Conservation (phyloP, 2,329 filamentous ascomycete genomes). For the Conoideocrella luteorostrata region DNA sequence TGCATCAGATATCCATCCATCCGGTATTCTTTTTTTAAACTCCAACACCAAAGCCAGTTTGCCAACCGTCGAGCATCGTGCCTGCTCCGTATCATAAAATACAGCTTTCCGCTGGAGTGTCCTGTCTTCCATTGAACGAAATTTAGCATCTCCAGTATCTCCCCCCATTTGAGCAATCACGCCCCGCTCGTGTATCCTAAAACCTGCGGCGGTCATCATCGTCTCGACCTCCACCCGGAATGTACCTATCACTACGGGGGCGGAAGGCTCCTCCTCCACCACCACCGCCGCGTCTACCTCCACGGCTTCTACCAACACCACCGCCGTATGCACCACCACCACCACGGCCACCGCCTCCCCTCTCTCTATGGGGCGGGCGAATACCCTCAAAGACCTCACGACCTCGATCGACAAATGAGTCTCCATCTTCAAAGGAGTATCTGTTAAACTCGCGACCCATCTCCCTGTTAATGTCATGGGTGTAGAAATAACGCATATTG, state of each 20-base stretch:
- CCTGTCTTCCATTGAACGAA: too few species aligned
- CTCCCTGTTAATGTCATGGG: slow-evolving; percentile 31
- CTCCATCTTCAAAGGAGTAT: slow-evolving; percentile 65
- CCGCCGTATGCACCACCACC: slow-evolving; percentile 17
- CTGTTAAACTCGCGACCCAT: slow-evolving; percentile 52
- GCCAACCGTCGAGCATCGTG: too few species aligned
- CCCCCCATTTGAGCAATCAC: too few species aligned
- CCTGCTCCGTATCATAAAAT: too few species aligned
- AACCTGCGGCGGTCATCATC: slow-evolving; percentile 12
- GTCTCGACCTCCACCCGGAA: slow-evolving; percentile 12
- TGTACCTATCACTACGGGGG: slow-evolving; percentile 14
- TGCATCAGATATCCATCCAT: too few species aligned
- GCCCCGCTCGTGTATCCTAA: neutral
- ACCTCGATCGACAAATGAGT: slow-evolving; percentile 63
- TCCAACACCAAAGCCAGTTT: too few species aligned
- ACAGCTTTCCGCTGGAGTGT: too few species aligned
- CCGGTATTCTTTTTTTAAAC: too few species aligned
- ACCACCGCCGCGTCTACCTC: slow-evolving; percentile 20
- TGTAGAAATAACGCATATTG: slow-evolving; percentile 43
- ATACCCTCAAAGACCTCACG: slow-evolving; percentile 63
- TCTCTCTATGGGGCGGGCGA: slow-evolving; percentile 50
- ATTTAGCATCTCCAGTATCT: too few species aligned
- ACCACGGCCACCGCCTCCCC: slow-evolving; percentile 23
- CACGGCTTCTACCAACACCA: slow-evolving; percentile 22
- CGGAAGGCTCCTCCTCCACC: slow-evolving; percentile 19